Conservation (phyloP, 2,329 filamentous ascomycete species). For the Sphaerulina populicola region DNA sequence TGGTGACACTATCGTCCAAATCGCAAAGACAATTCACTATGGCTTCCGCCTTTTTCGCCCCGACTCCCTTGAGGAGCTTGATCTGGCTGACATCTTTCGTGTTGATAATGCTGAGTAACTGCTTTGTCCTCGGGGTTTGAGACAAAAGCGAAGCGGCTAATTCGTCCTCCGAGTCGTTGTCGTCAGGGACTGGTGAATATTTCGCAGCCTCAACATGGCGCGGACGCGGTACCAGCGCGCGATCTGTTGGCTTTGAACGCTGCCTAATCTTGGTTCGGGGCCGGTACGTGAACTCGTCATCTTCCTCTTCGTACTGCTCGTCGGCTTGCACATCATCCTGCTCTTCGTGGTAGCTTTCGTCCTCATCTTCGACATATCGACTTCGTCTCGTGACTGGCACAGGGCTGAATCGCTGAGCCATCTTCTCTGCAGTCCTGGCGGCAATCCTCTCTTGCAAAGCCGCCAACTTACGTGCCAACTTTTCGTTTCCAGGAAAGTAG, state of each 20-base stretch:
- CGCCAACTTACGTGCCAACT: slow-evolving; percentile 53
- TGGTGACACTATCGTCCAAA: slow-evolving; percentile 36
- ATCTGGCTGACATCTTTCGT: slow-evolving; percentile 60
- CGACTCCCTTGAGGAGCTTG: slow-evolving; percentile 59
- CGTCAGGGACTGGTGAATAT: slow-evolving; percentile 13
- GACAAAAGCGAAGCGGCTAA: slow-evolving; percentile 20
- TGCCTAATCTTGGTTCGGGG: slow-evolving; percentile 35
- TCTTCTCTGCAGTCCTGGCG: slow-evolving; percentile 32
- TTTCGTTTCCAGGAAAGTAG: slow-evolving; percentile 78
- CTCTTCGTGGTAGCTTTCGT: slow-evolving; percentile 39
- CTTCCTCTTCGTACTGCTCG: slow-evolving; percentile 24
- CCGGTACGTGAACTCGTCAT: slow-evolving; percentile 34
- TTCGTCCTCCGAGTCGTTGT: slow-evolving; percentile 30
- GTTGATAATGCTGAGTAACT: slow-evolving; percentile 63
- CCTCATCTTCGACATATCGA: slow-evolving; percentile 23
- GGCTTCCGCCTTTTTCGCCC: slow-evolving; percentile 58
- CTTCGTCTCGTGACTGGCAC: background rate
- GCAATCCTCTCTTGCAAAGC: slow-evolving; percentile 46
- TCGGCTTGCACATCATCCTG: slow-evolving; percentile 30
- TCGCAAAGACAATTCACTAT: slow-evolving; percentile 44
- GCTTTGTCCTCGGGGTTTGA: slow-evolving; percentile 51
- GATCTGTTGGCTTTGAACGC: slow-evolving; percentile 15
- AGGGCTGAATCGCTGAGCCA: slow-evolving; percentile 7
- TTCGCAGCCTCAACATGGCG: slow-evolving; percentile 6
- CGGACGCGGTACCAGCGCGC: background rate